phyloP scores from a whole-genome alignment of 371 early-diverging fungal species.

The Mortierella sp. region DNA sequence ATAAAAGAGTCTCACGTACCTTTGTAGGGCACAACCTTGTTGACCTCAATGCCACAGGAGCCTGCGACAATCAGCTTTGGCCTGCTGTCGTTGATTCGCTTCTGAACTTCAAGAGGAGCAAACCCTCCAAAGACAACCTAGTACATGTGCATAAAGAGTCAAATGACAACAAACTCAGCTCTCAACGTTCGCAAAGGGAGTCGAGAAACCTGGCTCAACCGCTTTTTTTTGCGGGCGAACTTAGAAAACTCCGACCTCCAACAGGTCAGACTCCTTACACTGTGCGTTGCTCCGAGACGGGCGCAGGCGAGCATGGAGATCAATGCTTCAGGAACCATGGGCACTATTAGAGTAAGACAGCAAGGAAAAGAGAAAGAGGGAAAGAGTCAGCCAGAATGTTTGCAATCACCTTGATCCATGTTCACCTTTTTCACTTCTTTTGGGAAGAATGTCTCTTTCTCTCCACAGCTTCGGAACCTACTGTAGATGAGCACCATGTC shows the following conservation, averaged over 20 bases:
- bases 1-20: conserved; percentile 39
- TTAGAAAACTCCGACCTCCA: too few relatives aligned
- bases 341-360: conserved; percentile 57
- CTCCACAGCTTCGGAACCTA: too few relatives aligned
- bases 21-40: conserved; percentile 70
- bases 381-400: background rate
- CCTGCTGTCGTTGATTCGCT: conserved; percentile 82
- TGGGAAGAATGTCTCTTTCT: background rate
- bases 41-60: conserved; percentile 84
- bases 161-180: background rate
- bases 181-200: background rate
- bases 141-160: background rate
- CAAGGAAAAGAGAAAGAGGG: background rate
- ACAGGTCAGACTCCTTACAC: conserved; percentile 65
- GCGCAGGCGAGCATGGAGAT: conserved; percentile 93
- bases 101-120: conserved; percentile 81
- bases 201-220: too few relatives aligned
- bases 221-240: too few relatives aligned
- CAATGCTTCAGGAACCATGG: conserved; percentile 91
- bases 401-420: too few relatives aligned
- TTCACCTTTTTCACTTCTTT: too few relatives aligned
- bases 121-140: conserved; percentile 76
- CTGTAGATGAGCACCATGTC: conserved; percentile 89
- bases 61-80: conserved; percentile 81
- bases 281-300: conserved; percentile 88